phyloP scores from a whole-genome alignment of 495 filamentous ascomycete species.

The Lepidopterella palustris region DNA sequence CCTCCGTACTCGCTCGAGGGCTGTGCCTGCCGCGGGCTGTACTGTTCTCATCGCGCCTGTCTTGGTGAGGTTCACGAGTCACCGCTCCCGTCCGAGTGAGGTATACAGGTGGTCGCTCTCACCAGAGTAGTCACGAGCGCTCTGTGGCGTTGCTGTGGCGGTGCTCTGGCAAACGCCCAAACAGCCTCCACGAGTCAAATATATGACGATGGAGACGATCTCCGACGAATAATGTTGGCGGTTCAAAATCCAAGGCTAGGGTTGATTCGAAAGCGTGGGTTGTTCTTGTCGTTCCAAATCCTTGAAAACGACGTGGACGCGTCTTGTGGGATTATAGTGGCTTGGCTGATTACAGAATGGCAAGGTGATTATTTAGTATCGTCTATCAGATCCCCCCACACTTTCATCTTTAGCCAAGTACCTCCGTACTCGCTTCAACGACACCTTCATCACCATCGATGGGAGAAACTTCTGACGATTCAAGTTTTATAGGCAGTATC shows the following conservation, averaged over 20 bases:
- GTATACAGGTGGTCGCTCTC: too few species aligned
- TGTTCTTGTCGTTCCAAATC: neutral
- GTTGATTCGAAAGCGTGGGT: neutral
- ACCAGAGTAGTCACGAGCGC: too few species aligned
- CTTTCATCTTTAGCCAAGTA: too few species aligned
- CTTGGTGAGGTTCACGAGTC: too few species aligned
- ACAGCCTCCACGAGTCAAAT: neutral
- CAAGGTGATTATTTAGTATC: too few species aligned
- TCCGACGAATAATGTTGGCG: neutral
- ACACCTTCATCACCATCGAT: conserved; percentile 20
- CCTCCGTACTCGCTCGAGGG: too few species aligned
- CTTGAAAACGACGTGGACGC: neutral
- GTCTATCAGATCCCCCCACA: neutral
- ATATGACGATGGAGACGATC: neutral
- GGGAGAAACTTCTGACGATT: conserved; percentile 29
- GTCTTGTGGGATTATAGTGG: neutral
- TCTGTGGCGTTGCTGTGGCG: too few species aligned
- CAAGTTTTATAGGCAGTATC: conserved; percentile 22
- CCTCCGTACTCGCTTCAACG: neutral
- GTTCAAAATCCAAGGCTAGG: neutral
- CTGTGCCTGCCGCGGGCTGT: too few species aligned
- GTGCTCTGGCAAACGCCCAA: neutral
- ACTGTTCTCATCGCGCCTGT: too few species aligned
- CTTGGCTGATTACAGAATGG: too few species aligned
- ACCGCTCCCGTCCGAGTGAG: too few species aligned